These are phyloP conservation scores for Phoenix dactylifera DNA, from an alignment of 176 grass and related monocot species.

Conservation along the genomic window DNA sequence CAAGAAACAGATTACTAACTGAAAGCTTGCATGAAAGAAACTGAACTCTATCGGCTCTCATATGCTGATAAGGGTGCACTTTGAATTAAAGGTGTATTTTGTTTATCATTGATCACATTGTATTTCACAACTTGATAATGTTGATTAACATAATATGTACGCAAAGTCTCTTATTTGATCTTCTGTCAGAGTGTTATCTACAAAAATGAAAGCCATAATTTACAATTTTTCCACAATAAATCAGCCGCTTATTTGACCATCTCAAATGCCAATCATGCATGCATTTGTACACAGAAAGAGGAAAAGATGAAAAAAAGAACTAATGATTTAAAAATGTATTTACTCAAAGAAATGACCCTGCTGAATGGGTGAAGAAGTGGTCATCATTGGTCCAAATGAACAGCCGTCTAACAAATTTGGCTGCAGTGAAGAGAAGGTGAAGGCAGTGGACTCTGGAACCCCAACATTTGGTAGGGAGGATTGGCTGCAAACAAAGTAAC, in stretches of 20 bases:
- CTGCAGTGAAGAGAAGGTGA: slow-evolving; percentile 34
- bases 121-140: too few relatives aligned
- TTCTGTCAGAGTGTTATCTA: too few relatives aligned
- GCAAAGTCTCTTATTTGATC: too few relatives aligned
- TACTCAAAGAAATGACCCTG: slow-evolving; percentile 58
- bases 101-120: too few relatives aligned
- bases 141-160: too few relatives aligned
- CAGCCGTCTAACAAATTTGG: slow-evolving; percentile 42
- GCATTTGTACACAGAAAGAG: not conserved
- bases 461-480: slow-evolving; percentile 26
- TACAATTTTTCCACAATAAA: slow-evolving; percentile 9
- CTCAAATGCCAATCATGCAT: slow-evolving; percentile 9
- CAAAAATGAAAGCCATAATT: too few relatives aligned
- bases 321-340: slow-evolving; percentile 13
- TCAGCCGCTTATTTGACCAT: slow-evolving; percentile 21
- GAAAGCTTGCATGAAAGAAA: too few relatives aligned
- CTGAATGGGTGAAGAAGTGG: slow-evolving; percentile 36
- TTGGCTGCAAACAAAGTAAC: slow-evolving; percentile 30
- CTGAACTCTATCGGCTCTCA: too few relatives aligned
- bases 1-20: too few relatives aligned
- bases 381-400: slow-evolving; percentile 27
- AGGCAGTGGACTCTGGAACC: slow-evolving; percentile 22
- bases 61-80: too few relatives aligned
- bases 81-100: too few relatives aligned
- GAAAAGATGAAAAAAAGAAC: not conserved